phyloP scores from a whole-genome alignment of 177 flowering plant species.

The Vitis hybrid region DNA sequence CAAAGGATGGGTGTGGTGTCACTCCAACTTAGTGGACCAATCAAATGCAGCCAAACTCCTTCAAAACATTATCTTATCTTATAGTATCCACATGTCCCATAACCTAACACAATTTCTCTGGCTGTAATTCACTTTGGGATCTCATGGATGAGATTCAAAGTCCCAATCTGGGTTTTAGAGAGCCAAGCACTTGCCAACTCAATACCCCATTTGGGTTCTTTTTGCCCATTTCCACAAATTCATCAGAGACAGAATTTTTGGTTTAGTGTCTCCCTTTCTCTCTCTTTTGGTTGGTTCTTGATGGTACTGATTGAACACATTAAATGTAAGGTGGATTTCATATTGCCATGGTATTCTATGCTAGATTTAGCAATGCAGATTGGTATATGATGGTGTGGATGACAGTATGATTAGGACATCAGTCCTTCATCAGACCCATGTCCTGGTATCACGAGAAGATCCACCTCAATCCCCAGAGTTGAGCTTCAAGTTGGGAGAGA shows the following conservation, averaged over 20 bases:
- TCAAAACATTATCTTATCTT: conserved; percentile 57
- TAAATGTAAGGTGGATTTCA: no score
- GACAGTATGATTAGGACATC: conserved; percentile 54
- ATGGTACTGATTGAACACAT: no score
- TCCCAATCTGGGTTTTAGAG: background rate
- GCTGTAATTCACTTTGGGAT: conserved; percentile 14
- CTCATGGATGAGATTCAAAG: conserved; percentile 23
- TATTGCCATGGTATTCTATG: background rate
- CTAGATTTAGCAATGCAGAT: background rate
- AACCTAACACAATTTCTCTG: conserved; percentile 18
- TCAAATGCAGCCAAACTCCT: conserved; percentile 8
- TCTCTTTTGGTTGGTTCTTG: background rate
- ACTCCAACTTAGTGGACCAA: background rate
- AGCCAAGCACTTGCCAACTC: no score
- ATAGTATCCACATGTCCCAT: conserved; percentile 24
- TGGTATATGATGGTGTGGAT: conserved; percentile 25
- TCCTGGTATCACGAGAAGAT: conserved; percentile 25
- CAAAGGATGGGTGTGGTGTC: background rate
- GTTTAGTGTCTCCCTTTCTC: background rate
- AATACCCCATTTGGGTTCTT: no score
- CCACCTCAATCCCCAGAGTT: conserved; percentile 26
- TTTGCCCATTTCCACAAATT: no score
- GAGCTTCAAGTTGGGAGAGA: conserved; percentile 34
- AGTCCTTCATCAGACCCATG: conserved; percentile 42
- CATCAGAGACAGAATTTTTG: background rate